Base-by-base conservation (phyloP, 225 moss, liverwort and hornwort genomes). In the Neckera pumila region DNA sequence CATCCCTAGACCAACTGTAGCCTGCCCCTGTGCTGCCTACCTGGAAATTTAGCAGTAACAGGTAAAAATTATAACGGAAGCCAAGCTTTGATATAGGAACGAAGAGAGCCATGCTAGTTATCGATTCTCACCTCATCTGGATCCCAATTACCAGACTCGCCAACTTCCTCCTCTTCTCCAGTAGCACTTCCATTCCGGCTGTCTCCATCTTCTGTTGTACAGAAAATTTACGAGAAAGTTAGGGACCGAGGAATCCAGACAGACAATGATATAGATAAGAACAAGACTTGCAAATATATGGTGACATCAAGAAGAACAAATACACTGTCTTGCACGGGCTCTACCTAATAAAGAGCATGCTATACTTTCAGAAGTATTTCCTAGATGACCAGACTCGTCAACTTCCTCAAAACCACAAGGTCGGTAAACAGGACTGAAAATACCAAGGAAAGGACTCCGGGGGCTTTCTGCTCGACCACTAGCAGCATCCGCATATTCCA, bases 401-500 rank as follows among this genome's bases (percentile, higher is more conserved):
- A 67, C 53, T 83, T 80, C 66, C 49, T 86, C 53, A 84, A 91
- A 84, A 74, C 26, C 66, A 76, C 61, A 85, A 67, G 80, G 61
- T n/a, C 38, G 58, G 72, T 30, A 76, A 59, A 74, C 36, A 66
- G 16, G 58, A 49, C 60, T 85, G 76, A 51, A 87, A 85, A 84
- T 90, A 97, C 98, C 98, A 87, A 84, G 77, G 87, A 93, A 89
- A 42, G 92, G 90, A 90, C 93, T 96, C 31, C 92, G 94, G 90
- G 93, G 94, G 87, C 95, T 94, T 63, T 94, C 96, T 34, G 96
- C 91, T 88, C 88, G 94, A 86, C 95, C 94, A 88, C 94, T 95
- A 53, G 93, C 99, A 89, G 94, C 95, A 91, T 93, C 94, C 64
- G 93, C 97, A 90, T 97, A 99, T 87, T 99, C 99, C 89, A 97